phyloP scores from a whole-genome alignment of 2,329 filamentous ascomycete genomes.

The Verticillium dahliae region DNA sequence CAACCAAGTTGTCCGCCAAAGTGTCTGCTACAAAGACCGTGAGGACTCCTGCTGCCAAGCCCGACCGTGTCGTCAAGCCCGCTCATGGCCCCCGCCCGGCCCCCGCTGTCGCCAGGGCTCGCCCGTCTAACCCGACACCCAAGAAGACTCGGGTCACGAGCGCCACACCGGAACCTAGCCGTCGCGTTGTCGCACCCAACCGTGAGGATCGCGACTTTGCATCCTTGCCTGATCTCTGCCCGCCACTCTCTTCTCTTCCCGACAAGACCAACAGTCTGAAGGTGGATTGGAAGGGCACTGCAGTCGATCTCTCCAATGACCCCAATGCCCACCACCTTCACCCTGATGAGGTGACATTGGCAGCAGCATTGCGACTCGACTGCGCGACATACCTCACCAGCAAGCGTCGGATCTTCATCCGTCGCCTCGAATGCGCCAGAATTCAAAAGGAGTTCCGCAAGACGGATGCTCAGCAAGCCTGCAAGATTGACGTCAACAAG shows the following conservation, averaged over 20 bases:
- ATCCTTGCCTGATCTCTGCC: constrained; percentile 65
- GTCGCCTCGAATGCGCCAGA: constrained; percentile 59
- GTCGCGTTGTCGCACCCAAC: constrained; percentile 53
- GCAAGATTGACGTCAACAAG: constrained; percentile 98
- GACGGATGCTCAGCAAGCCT: constrained; percentile 93
- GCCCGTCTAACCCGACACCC: constrained; percentile 12
- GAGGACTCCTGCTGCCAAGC: constrained; percentile 16
- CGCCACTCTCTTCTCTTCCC: constrained; percentile 59
- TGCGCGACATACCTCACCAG: constrained; percentile 86
- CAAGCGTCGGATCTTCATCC: constrained; percentile 86
- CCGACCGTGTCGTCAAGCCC: constrained; percentile 24
- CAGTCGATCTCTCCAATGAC: constrained; percentile 69
- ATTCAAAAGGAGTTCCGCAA: constrained; percentile 83
- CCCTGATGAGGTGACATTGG: constrained; percentile 69
- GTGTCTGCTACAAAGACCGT: constrained; percentile 7
- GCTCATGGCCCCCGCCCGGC: constrained; percentile 4
- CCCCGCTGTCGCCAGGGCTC: constrained; percentile 14
- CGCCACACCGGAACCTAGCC: constrained; percentile 42
- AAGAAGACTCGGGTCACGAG: constrained; percentile 25
- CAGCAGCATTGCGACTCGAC: constrained; percentile 72
- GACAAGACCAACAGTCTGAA: constrained; percentile 65
- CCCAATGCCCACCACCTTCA: constrained; percentile 66
- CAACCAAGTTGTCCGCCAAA: constrained; percentile 17
- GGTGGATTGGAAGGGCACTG: constrained; percentile 79
- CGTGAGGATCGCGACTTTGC: constrained; percentile 79